phyloP scores from a whole-genome alignment of 2,329 filamentous ascomycete genomes.

The Talaromyces sp. region DNA sequence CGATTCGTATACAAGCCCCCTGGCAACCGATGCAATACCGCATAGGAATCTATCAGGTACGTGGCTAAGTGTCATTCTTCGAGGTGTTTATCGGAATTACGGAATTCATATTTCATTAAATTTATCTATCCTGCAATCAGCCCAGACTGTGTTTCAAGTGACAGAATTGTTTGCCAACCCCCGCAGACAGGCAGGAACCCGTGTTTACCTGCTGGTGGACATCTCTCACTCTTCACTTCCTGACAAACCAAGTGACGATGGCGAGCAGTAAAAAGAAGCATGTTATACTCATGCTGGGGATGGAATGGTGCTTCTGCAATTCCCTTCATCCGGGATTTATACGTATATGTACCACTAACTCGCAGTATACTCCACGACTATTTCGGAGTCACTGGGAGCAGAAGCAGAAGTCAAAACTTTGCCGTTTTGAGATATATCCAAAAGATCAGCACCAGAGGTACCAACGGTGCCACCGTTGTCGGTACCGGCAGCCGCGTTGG shows the following conservation, averaged over 20 bases:
- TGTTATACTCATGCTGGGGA: background rate
- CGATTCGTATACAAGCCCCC: background rate
- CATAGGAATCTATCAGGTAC: background rate
- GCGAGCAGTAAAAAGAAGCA: too few relatives aligned
- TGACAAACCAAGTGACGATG: background rate
- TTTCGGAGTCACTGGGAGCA: slow-evolving; percentile 22
- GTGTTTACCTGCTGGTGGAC: background rate
- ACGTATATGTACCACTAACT: background rate
- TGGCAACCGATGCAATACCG: background rate
- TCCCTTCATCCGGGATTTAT: background rate
- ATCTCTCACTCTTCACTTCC: background rate
- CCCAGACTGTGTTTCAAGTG: background rate
- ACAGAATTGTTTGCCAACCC: background rate
- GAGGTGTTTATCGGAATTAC: background rate
- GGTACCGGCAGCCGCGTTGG: slow-evolving; percentile 26
- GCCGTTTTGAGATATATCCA: slow-evolving; percentile 45
- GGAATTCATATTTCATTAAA: background rate
- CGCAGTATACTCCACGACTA: slow-evolving; percentile 24
- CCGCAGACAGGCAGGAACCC: background rate
- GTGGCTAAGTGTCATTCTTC: background rate
- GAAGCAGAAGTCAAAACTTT: slow-evolving; percentile 29
- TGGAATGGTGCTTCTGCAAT: background rate
- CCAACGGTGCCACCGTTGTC: slow-evolving; percentile 22
- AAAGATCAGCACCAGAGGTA: slow-evolving; percentile 36
- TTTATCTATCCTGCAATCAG: background rate